Base-by-base conservation (phyloP, 2,329 filamentous ascomycete genomes). In the Pestalotiopsis sp. region DNA sequence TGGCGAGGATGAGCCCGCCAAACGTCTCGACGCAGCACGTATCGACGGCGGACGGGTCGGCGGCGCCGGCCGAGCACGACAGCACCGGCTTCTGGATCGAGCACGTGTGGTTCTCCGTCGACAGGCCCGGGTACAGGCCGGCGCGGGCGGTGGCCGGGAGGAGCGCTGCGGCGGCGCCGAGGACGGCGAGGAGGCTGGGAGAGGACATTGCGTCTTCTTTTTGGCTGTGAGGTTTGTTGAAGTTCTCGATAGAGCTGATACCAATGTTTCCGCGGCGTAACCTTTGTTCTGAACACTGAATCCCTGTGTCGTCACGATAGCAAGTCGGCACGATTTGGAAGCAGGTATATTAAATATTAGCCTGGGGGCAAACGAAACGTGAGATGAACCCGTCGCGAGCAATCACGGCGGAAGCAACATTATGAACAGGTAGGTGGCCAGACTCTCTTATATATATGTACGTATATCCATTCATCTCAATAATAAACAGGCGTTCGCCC, bases 11-110 rank as follows among this genome's bases (percentile, higher is more conserved):
- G 4, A 92, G 81, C 3, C 90, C 90, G 36, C 90, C 90, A 72
- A 82, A 91, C 0, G 90, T 91, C 80, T 92, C 90, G 17, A 83
- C 83, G 73, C 90, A 92, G 82, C 90, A 92, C 1, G 86, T 86
- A 74, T 92, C 89, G 41, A 87, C 85, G 66, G 81, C 76, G 41
- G 73, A 78, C 1, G 81, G 82, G 27, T 79, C 77, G 5, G 84
- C 77, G 5, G 84, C 86, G 1, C 78, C 75, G 23, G 78, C 72
- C 1, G 85, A 86, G 78, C 87, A 88, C 1, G 86, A 89, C 39
- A 86, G 79, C 14, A 80, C 71, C 1, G 77, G 75, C 25, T 74
- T 68, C 59, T 82, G 79, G 17, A 89, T 77, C 17, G 82, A 79
- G 73, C 88, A 90, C 12, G 86, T 88, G 75, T 90, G 87, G 76